These are phyloP conservation scores for Erigeron philadelphicus DNA, from an alignment of 140 eudicot genomes.

Conservation along the genomic window DNA sequence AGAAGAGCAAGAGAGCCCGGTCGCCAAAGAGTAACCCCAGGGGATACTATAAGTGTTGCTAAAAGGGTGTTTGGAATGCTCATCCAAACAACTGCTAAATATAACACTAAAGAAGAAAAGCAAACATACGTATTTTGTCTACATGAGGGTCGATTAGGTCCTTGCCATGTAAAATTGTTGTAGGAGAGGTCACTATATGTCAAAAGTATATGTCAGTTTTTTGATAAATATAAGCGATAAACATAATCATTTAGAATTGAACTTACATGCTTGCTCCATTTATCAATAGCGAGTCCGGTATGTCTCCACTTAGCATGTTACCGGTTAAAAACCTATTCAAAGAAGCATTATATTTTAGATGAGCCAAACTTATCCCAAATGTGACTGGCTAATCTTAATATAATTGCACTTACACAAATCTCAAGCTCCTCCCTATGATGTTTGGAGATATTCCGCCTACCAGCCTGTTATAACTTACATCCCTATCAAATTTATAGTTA, in stretches of 20 bases:
- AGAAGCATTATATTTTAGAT: too few relatives aligned
- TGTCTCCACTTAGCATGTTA: slow-evolving; percentile 68
- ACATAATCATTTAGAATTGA: slow-evolving; percentile 1
- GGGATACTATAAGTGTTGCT: too few relatives aligned
- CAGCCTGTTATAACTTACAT: slow-evolving; percentile 62
- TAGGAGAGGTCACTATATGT: slow-evolving; percentile 76
- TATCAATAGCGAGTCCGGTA: slow-evolving; percentile 63
- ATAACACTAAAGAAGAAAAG: not conserved
- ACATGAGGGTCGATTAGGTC: slow-evolving; percentile 56
- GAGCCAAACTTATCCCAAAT: too few relatives aligned
- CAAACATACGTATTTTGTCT: slow-evolving; percentile 47
- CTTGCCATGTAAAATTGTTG: slow-evolving; percentile 81
- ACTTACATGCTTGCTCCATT: slow-evolving; percentile 77
- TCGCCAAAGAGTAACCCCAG: too few relatives aligned
- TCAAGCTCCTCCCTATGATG: slow-evolving; percentile 52
- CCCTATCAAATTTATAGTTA: slow-evolving; percentile 40
- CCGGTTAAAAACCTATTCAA: slow-evolving; percentile 58
- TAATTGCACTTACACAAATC: slow-evolving; percentile 47
- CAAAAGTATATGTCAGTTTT: slow-evolving; percentile 6
- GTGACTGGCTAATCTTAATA: not conserved
- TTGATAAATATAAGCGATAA: not conserved
- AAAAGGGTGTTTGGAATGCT: too few relatives aligned
- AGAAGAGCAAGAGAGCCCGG: too few relatives aligned
- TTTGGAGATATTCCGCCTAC: slow-evolving; percentile 54
- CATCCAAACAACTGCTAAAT: not conserved